Base-by-base conservation (phyloP, 1,284 basidiomycete species). In the Bondarzewia mesenterica region DNA sequence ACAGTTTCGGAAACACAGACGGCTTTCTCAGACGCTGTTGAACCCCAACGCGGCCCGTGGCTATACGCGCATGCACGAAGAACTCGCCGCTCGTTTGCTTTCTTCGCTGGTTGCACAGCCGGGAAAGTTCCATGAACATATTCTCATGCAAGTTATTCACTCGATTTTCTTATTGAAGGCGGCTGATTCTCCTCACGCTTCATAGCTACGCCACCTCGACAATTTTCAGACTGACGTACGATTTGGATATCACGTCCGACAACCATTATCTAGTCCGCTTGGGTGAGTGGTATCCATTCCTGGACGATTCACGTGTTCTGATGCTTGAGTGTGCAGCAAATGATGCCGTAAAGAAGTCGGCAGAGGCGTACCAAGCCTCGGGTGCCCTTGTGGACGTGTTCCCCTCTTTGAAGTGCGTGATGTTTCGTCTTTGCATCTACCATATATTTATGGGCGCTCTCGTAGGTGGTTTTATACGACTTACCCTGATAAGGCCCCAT, bases 191-290 rank as follows among this genome's bases (percentile, higher is more conserved):
- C 22, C n/a, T n/a, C 29, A 15, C 25, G 25, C 23, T 20, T 26
- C 22, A 16, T n/a, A 43, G 42, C 42, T 43, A 43, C 26, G 42
- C 42, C 25, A 27, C 42, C 12, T 43, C 42, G n/a, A 43, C 42
- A 6, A 43, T 43, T n/a, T 43, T 43, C 23, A 23, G 25, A 18
- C 25, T 43, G n/a, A 25, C 42, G 12, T 43, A 43, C n/a, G 42
- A 43, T 12, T 10, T 43, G 2, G 42, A 43, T n/a, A 27, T 43
- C n/a, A 43, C 42, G 15, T 43, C 42, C 7, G 42, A 43, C 6
- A 18, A 43, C 22, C 42, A 43, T 12, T 25, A 43, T 18, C 25
- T 43, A n/a, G 18, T 43, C 22, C 21, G 25, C 14, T 43, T 26
- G 42, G 42, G 42, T 43, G 25, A n/a, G 42, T 25, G n/a, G 22